phyloP scores from a whole-genome alignment of 306 rosid genomes.

The Chamaecrista fasciculata region DNA sequence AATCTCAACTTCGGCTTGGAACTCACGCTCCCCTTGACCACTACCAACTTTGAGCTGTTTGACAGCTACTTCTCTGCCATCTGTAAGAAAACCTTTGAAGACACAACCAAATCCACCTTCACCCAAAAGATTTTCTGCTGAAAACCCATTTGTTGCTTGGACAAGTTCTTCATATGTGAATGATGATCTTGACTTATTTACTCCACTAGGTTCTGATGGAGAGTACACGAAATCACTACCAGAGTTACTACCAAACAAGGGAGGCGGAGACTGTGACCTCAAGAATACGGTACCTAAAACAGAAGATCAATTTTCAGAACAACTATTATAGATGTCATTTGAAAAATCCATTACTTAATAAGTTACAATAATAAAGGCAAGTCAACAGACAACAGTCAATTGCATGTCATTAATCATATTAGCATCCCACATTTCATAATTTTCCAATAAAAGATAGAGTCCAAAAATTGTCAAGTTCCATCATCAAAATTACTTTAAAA shows the following conservation, averaged over 20 bases:
- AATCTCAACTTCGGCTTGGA: constrained; percentile 93
- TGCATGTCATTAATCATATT: constrained; percentile 2
- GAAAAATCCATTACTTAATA: constrained; percentile 1
- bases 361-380: constrained; percentile 21
- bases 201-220: constrained; percentile 71
- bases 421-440: not conserved
- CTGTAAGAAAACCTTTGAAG: constrained; percentile 72
- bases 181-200: constrained; percentile 66
- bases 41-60: constrained; percentile 94
- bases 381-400: not conserved
- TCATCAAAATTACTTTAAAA: constrained; percentile 4
- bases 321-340: constrained; percentile 16
- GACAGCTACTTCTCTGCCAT: constrained; percentile 92
- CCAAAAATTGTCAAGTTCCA: constrained; percentile 16
- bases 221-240: constrained; percentile 60
- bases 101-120: constrained; percentile 99
- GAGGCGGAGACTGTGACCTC: constrained; percentile 68
- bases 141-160: constrained; percentile 84
- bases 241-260: constrained; percentile 49
- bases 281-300: constrained; percentile 72
- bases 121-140: constrained; percentile 68
- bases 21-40: constrained; percentile 89
- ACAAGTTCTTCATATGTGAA: constrained; percentile 78
- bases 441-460: not conserved
- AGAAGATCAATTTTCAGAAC: constrained; percentile 35